Base-by-base conservation (phyloP, 2,329 filamentous ascomycete genomes). In the Stachybotrys chlorohalonatus region DNA sequence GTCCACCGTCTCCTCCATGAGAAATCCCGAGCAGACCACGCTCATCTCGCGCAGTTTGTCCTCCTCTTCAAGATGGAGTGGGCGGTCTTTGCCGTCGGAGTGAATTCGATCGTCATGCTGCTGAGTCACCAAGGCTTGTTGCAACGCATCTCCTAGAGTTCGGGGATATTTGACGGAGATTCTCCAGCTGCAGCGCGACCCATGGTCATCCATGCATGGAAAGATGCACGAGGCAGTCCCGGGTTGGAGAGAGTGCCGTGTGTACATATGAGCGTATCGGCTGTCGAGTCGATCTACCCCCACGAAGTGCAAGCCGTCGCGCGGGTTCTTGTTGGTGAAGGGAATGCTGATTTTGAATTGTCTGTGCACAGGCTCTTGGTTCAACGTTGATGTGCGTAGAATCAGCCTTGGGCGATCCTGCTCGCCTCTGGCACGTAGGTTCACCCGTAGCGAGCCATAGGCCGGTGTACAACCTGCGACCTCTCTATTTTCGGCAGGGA, bases 231-330 rank as follows among this genome's bases (percentile, higher is more conserved):
- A 93, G 1, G 90, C 86, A 16, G 84, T 86, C 32, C 92, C 91
- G 0, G 90, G 84, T 57, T 89, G 86, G 47, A 87, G 75, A 2
- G 86, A 88, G 64, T 93, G 91, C 47, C 86, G 86, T 0, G 93
- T 95, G 69, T 95, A 99, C 51, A 89, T 85, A 73, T 99, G 93
- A 0, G 94, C 91, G 68, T 92, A 99, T 57, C 92, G 83, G 54
- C 78, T 78, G 67, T 96, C 93, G 52, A 85, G 82, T 55, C 86
- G 84, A 49, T 90, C 85, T 45, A 94, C 81, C 5, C 94, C 92
- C 15, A 95, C 89, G 70, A 96, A 99, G 57, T 96, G 92, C 55
- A 97, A 70, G 24, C 90, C 93, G 68, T 99, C 94, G 49, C 90
- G 81, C 52, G 92, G 86, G 61, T 83, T 83, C 52, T 83, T 83